phyloP scores from a whole-genome alignment of 352 stramenopile genomes.

The Stephanocyclus meneghinianus region DNA sequence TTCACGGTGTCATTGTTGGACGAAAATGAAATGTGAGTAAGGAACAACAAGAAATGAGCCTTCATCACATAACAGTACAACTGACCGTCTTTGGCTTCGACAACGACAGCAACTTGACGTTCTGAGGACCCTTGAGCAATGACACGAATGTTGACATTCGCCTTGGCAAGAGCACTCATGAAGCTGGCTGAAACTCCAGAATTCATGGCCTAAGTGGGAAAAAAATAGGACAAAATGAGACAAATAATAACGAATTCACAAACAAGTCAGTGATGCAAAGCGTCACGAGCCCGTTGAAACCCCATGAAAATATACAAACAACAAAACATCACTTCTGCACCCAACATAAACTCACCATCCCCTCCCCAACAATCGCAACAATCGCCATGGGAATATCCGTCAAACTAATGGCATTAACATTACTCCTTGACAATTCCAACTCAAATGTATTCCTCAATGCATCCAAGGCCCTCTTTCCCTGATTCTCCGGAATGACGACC shows the following conservation, averaged over 20 bases:
- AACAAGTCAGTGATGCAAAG: neutral
- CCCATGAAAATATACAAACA: neutral
- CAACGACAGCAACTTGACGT: slow-evolving; percentile 94
- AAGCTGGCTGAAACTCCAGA: slow-evolving; percentile 91
- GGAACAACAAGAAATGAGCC: neutral
- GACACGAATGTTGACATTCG: slow-evolving; percentile 93
- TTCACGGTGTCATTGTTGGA: neutral
- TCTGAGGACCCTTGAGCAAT: slow-evolving; percentile 90
- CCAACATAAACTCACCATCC: slow-evolving; percentile 82
- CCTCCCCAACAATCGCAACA: slow-evolving; percentile 92
- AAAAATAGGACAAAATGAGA: neutral
- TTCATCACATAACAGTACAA: neutral
- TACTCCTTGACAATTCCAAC: slow-evolving; percentile 57
- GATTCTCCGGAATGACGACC: slow-evolving; percentile 88
- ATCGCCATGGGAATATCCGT: slow-evolving; percentile 87
- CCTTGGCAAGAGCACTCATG: slow-evolving; percentile 88
- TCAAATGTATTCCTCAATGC: slow-evolving; percentile 70
- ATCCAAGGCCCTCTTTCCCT: slow-evolving; percentile 62
- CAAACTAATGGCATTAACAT: slow-evolving; percentile 52
- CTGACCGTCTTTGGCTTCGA: slow-evolving; percentile 87
- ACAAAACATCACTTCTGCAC: neutral
- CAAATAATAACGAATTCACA: neutral
- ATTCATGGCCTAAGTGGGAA: slow-evolving; percentile 68
- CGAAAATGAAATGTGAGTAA: neutral
- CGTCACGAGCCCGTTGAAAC: neutral